Evolutionary conservation across 192 early-diverging fungal genomes (phyloP).

Genomic region (Coemansia sp.): DNA sequence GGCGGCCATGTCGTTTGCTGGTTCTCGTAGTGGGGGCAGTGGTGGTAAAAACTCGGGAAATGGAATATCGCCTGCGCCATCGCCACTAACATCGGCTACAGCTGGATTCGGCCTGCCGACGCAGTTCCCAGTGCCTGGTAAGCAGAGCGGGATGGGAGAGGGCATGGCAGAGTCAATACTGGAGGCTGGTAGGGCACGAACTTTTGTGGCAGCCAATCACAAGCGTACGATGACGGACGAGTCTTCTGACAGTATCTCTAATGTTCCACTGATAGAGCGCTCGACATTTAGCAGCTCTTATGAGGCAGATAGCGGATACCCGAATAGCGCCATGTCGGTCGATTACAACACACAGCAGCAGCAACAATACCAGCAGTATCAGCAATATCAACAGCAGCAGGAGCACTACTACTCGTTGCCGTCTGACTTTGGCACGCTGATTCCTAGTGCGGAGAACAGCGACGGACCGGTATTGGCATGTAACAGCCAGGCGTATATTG

Average conservation of each 20-base stretch:
- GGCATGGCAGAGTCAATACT: neutral
- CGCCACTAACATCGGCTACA: neutral
- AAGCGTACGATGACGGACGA: constrained; percentile 21
- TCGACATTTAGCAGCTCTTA: constrained; percentile 8
- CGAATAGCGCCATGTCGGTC: neutral
- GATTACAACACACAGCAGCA: constrained; percentile 6
- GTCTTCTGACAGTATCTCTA: constrained; percentile 35
- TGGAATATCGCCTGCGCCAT: constrained; percentile 2
- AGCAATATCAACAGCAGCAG: constrained; percentile 16
- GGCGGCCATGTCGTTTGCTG: neutral
- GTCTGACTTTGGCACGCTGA: neutral
- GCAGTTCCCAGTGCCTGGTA: neutral
- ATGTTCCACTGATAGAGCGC: constrained; percentile 39
- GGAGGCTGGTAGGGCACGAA: constrained; percentile 1
- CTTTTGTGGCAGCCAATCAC: constrained; percentile 5
- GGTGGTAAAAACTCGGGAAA: neutral
- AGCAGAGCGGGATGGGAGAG: neutral
- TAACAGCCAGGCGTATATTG: constrained; percentile 16
- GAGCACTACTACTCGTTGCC: constrained; percentile 6
- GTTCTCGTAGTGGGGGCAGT: neutral
- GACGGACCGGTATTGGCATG: neutral
- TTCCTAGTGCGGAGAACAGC: neutral
- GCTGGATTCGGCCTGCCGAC: constrained; percentile 1
- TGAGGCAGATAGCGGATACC: neutral
- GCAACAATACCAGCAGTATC: constrained; percentile 14